Conservation (phyloP, 23 red algal species). For the Chondrus crispus region DNA sequence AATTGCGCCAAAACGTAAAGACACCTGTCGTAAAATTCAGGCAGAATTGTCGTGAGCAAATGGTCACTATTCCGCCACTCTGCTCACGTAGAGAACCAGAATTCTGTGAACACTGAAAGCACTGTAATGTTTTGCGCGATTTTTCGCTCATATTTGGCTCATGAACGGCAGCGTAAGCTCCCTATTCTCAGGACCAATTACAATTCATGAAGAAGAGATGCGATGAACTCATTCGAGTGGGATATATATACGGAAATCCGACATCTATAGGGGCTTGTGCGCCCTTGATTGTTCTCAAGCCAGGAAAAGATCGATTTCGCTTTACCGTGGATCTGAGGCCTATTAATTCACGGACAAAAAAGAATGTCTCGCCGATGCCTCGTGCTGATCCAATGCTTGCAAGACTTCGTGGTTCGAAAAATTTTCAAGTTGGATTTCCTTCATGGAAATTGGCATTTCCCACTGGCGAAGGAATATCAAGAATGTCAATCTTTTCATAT, state of each 20-base stretch:
- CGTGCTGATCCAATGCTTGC: not conserved
- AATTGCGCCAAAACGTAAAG: no score
- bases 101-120: no score
- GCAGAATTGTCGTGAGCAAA: no score
- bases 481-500: constrained; percentile 19
- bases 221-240: not conserved
- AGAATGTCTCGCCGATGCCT: not conserved
- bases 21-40: no score
- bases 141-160: no score
- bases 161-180: no score
- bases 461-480: not conserved
- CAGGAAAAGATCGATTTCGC: not conserved
- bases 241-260: not conserved
- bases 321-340: not conserved
- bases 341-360: not conserved
- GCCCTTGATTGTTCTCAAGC: not conserved
- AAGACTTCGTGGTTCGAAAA: not conserved
- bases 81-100: no score
- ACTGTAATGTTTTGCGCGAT: no score
- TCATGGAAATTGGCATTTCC: constrained; percentile 11
- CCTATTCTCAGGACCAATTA: no score
- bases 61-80: no score
- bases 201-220: not conserved
- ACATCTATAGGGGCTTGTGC: not conserved
- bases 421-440: constrained; percentile 14